phyloP scores from a whole-genome alignment of 2,329 filamentous ascomycete genomes.

The Pseudocercospora pini-densiflorae region DNA sequence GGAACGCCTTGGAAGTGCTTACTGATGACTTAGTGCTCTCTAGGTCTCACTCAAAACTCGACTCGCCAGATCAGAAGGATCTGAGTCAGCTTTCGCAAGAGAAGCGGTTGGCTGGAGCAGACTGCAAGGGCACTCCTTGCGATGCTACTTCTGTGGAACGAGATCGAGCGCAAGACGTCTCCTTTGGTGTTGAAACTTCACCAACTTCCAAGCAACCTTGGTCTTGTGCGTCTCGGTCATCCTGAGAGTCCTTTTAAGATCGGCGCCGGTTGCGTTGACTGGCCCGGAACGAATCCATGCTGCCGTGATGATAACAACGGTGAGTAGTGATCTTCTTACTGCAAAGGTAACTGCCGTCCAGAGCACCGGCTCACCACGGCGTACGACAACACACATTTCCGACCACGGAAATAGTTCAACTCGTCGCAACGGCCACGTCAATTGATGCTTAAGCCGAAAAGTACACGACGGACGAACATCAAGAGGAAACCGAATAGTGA shows the following conservation, averaged over 20 bases:
- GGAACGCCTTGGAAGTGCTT: not conserved
- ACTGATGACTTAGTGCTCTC: not conserved
- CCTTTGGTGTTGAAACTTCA: not conserved
- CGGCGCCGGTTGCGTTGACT: not conserved
- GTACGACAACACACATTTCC: not conserved
- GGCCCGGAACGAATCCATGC: not conserved
- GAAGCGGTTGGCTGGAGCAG: not conserved
- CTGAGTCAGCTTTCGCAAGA: constrained; percentile 1
- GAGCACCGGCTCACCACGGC: not conserved
- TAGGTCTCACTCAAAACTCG: not conserved
- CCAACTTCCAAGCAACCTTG: not conserved
- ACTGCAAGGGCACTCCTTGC: not conserved
- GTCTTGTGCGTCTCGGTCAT: not conserved
- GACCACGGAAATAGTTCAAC: not conserved
- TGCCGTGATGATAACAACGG: not conserved
- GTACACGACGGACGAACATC: no score
- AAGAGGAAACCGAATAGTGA: no score
- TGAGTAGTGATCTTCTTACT: not conserved
- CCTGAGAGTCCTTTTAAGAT: not conserved
- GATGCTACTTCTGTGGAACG: not conserved
- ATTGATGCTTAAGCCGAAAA: not conserved
- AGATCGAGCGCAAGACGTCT: not conserved
- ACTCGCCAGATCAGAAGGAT: not conserved
- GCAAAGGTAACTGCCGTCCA: not conserved
- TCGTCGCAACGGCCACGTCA: not conserved